Base-by-base conservation (phyloP, 148 eudicot species). In the Rhododendron mucronatum region DNA sequence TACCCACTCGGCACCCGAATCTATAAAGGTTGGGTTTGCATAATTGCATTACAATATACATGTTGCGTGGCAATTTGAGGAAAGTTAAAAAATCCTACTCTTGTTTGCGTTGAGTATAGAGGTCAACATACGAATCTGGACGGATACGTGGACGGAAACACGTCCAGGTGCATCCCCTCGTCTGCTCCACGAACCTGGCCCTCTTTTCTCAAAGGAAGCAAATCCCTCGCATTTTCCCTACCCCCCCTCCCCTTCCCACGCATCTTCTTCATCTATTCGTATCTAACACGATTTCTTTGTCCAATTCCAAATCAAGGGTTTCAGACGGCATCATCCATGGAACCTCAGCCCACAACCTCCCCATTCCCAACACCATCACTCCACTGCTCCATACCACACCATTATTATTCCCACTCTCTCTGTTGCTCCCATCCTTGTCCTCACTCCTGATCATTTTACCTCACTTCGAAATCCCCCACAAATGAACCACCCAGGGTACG, bases 401-500 rank as follows among this genome's bases (percentile, higher is more conserved):
- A 15, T 83, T 61, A 0, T 6, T 41, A 6, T 41, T 41, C 65
- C 51, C 51, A 67, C 61, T 88, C 83, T 81, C 82, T 26, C 76
- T 90, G 75, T 61, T 80, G 82, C 51, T 75, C 47, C 79, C 88
- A 35, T 61, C 80, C 53, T 84, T 87, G 50, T 55, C 33, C 20
- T 74, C 3, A 2, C 6, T 15, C 3, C 7, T 78, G 35, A 55
- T 5, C 45, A 5, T 41, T 41, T 2, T 21, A 65, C 7, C 16
- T 21, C 82, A 13, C 2, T 20, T 71, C 74, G 3, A 71, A n/a
- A 59, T 4, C 16, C 18, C 18, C 23, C 37, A 14, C 3, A 4
- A 21, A 93, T 91, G 98, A 94, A 93, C 89, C 90, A 94, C 11
- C 82, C 92, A 73, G 93, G 92, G 41, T 89, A 94, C 47, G 55